These are phyloP conservation scores for Diutina pseudorugosa DNA, from an alignment of 1,139 yeast genomes.

Conservation along the genomic window DNA sequence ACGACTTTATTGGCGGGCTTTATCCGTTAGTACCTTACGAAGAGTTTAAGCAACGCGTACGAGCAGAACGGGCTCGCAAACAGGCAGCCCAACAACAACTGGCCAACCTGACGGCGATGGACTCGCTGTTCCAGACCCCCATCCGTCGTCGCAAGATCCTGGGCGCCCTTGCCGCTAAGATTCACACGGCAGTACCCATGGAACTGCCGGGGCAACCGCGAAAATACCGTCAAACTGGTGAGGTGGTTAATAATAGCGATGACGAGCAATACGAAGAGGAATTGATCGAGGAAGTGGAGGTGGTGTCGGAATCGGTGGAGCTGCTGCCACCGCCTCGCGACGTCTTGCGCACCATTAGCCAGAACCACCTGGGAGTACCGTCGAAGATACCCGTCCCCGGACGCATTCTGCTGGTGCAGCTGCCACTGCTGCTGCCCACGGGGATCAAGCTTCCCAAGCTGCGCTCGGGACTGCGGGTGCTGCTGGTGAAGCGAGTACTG, in stretches of 20 bases:
- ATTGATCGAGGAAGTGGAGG: slow-evolving; percentile 16
- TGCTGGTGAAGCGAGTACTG: slow-evolving; percentile 14
- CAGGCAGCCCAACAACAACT: background rate
- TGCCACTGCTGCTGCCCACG: slow-evolving; percentile 23
- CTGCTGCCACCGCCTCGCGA: slow-evolving; percentile 33
- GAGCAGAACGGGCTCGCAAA: background rate
- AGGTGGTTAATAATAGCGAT: slow-evolving; percentile 10
- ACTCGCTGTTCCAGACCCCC: slow-evolving; percentile 54
- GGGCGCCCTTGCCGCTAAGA: slow-evolving; percentile 55
- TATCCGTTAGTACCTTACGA: slow-evolving; percentile 57
- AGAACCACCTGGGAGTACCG: slow-evolving; percentile 24
- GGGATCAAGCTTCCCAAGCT: slow-evolving; percentile 23
- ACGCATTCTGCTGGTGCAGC: slow-evolving; percentile 33
- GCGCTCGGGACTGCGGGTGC: slow-evolving; percentile 20
- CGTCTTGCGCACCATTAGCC: slow-evolving; percentile 20
- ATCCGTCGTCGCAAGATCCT: slow-evolving; percentile 59
- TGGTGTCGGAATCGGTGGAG: slow-evolving; percentile 20
- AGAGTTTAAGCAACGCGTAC: slow-evolving; percentile 29
- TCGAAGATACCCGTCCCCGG: slow-evolving; percentile 38
- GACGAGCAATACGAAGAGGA: slow-evolving; percentile 11
- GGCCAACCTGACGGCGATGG: slow-evolving; percentile 10
- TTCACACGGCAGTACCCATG: slow-evolving; percentile 71
- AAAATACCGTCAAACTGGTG: slow-evolving; percentile 31
- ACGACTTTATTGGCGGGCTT: slow-evolving; percentile 65
- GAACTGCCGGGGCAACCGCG: slow-evolving; percentile 98